Percentiles rank a stretch among this genome's conserved stretches.
These are phyloP conservation scores for Hygrophorus russula DNA, from an alignment of 768 basidiomycete genomes.

Conservation along the genomic window DNA sequence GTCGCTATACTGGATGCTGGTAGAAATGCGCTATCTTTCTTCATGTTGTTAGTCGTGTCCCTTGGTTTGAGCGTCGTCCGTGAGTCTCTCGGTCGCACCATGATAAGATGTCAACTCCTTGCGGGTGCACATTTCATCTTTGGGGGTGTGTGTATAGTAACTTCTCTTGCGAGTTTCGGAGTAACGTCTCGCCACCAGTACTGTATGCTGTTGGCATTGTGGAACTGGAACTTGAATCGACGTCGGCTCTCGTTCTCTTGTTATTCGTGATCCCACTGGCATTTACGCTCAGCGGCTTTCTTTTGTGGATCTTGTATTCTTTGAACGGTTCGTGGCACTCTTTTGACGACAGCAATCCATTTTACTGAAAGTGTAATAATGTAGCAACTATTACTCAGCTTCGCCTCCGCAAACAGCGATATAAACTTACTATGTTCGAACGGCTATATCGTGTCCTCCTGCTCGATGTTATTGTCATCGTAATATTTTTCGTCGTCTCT, in stretches of 20 bases:
- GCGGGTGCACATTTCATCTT: conserved; percentile 86
- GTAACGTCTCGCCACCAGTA: conserved; percentile 30
- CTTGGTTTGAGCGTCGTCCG: conserved; percentile 88
- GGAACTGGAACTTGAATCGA: conserved; percentile 83
- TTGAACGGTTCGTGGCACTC: conserved; percentile 53
- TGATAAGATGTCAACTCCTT: conserved; percentile 75
- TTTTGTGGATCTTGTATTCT: conserved; percentile 91
- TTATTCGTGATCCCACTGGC: conserved; percentile 91
- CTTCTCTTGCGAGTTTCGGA: not conserved
- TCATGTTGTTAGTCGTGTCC: conserved; percentile 86
- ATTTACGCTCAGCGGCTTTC: conserved; percentile 89
- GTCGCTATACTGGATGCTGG: conserved; percentile 95
- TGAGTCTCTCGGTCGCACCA: conserved; percentile 74
- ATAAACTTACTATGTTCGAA: conserved; percentile 84
- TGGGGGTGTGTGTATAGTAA: conserved; percentile 54
- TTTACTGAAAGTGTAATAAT: conserved; percentile 5
- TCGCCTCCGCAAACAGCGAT: conserved; percentile 72
- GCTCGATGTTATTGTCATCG: conserved; percentile 69
- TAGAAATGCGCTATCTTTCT: conserved; percentile 89
- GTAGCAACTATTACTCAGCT: conserved; percentile 84
- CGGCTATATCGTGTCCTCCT: conserved; percentile 78
- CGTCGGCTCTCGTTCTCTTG: conserved; percentile 73
- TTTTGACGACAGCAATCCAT: not conserved
- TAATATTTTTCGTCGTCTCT: conserved; percentile 87
- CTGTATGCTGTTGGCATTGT: conserved; percentile 94